Percentiles rank a stretch among this genome's conserved stretches.
These are phyloP conservation scores for Phytomonas francai DNA, from an alignment of 208 protist genomes.

Conservation along the genomic window DNA sequence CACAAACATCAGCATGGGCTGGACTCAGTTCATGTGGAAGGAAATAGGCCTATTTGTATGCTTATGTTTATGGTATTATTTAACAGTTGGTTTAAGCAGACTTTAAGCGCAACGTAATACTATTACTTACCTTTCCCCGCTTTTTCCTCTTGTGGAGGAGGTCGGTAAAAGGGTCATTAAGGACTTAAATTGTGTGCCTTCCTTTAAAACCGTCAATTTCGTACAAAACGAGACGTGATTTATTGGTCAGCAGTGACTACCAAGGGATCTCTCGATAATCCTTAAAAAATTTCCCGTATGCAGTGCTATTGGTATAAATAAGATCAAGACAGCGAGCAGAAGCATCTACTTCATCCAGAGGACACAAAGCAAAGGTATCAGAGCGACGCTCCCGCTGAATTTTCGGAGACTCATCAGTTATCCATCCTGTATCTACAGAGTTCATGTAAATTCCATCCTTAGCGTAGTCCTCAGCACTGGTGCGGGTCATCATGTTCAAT, in stretches of 20 bases:
- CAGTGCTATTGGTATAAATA: slow-evolving; percentile 78
- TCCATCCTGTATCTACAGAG: slow-evolving; percentile 97
- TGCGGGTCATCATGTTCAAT: slow-evolving; percentile 98
- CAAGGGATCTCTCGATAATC: slow-evolving; percentile 85
- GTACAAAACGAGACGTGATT: background rate
- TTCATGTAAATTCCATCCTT: slow-evolving; percentile 95
- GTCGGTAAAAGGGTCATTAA: background rate
- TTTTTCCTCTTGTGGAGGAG: no score
- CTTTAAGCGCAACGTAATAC: background rate
- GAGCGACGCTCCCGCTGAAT: slow-evolving; percentile 73
- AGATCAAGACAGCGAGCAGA: slow-evolving; percentile 94
- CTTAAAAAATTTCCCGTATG: slow-evolving; percentile 87
- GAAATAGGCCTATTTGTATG: background rate
- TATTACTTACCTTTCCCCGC: background rate
- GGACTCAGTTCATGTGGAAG: background rate
- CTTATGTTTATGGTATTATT: background rate
- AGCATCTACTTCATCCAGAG: slow-evolving; percentile 94
- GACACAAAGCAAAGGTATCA: slow-evolving; percentile 60
- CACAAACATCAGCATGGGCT: background rate
- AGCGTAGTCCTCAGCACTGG: slow-evolving; percentile 87
- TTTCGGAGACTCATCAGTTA: slow-evolving; percentile 93
- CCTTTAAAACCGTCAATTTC: background rate
- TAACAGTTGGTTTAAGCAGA: background rate
- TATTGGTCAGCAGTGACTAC: slow-evolving; percentile 21
- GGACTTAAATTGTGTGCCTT: background rate